Evolutionary conservation across 2,329 filamentous ascomycete species (phyloP).

Genomic region (Fusarium newnesense): DNA sequence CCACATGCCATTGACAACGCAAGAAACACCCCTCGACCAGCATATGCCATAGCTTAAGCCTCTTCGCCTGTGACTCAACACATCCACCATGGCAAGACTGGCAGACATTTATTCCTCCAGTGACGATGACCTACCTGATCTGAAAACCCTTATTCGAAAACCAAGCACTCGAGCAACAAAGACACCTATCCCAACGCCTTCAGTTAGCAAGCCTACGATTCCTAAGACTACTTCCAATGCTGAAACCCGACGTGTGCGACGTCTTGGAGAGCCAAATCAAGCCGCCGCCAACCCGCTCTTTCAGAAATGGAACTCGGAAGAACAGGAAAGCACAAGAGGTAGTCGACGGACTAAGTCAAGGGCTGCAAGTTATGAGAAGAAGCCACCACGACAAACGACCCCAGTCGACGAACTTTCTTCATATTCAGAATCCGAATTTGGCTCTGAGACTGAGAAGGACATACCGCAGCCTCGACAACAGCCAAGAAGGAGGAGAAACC

Average conservation of each 20-base stretch:
- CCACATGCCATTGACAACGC: constrained; percentile 9
- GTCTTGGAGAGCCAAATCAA: constrained; percentile 41
- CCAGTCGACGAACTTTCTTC: neutral
- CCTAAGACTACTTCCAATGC: constrained; percentile 40
- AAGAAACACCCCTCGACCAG: neutral
- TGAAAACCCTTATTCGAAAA: constrained; percentile 46
- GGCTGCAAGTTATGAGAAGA: neutral
- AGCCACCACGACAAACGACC: constrained; percentile 2
- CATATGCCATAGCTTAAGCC: constrained; percentile 1
- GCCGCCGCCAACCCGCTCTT: constrained; percentile 46
- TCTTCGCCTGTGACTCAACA: neutral
- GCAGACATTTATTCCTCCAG: constrained; percentile 46
- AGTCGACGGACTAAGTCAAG: neutral
- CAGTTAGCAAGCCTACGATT: constrained; percentile 32
- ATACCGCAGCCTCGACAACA: constrained; percentile 10
- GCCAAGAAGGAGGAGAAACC: constrained; percentile 14
- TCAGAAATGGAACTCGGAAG: constrained; percentile 46
- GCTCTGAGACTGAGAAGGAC: constrained; percentile 18
- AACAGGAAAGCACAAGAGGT: constrained; percentile 18
- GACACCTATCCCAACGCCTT: constrained; percentile 4
- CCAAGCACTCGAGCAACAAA: constrained; percentile 29
- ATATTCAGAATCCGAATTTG: neutral
- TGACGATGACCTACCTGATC: constrained; percentile 57
- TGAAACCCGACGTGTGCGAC: constrained; percentile 46
- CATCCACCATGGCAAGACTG: constrained; percentile 44